These are phyloP conservation scores for Sporothrix luriei DNA, from an alignment of 2,329 filamentous ascomycete genomes.

Conservation along the genomic window DNA sequence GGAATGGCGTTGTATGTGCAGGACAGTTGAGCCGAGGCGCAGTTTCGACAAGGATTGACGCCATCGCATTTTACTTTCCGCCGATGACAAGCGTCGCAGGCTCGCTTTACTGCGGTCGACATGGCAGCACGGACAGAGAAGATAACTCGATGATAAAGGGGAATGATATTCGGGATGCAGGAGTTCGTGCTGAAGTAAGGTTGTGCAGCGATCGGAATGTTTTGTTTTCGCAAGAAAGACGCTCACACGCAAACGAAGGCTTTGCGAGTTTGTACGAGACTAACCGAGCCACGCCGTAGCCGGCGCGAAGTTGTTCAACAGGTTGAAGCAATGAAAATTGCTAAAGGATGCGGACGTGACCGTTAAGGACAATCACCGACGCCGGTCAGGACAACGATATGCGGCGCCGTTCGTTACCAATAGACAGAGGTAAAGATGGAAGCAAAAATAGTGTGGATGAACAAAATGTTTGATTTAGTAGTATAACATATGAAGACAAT, in stretches of 20 bases:
- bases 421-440: neutral
- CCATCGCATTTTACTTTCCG: conserved; percentile 76
- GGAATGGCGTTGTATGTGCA: conserved; percentile 76
- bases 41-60: conserved; percentile 71
- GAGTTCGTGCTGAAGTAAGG: neutral
- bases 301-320: neutral
- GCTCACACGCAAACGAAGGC: neutral
- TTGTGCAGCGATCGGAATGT: neutral
- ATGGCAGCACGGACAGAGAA: conserved; percentile 39
- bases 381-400: neutral
- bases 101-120: conserved; percentile 60
- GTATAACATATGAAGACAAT: neutral
- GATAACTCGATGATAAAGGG: too few relatives aligned
- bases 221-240: neutral
- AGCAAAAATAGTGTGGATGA: neutral
- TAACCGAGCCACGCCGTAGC: neutral
- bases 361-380: neutral
- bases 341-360: neutral
- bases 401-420: neutral
- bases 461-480: too few relatives aligned
- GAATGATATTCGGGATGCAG: neutral
- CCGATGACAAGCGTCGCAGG: conserved; percentile 73
- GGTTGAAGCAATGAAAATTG: neutral
- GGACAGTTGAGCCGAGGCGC: conserved; percentile 64
- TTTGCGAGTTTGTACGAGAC: too few relatives aligned